Percentiles rank a stretch among this genome's conserved stretches.
Conservation (phyloP, 2,329 filamentous ascomycete genomes). For the Neurospora sp. region DNA sequence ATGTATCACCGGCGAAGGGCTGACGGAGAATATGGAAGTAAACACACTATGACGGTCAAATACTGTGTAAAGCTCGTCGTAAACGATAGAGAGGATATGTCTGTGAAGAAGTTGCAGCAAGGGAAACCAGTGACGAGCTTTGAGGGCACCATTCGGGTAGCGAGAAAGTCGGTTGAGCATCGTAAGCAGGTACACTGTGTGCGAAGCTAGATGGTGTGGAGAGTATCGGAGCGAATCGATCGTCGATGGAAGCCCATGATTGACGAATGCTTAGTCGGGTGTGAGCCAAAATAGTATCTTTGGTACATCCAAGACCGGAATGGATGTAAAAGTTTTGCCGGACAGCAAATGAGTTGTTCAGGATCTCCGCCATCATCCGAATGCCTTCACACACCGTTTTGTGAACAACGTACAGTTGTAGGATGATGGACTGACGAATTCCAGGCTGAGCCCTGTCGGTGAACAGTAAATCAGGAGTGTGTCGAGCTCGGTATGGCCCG, state of each 20-base stretch:
- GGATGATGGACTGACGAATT: background rate
- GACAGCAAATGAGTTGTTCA: background rate
- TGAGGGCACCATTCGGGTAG: background rate
- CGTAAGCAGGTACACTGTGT: background rate
- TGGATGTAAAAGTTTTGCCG: background rate
- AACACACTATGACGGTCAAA: background rate
- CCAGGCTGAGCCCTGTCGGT: background rate
- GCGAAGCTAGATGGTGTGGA: background rate
- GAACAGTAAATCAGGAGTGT: background rate
- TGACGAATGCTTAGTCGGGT: background rate
- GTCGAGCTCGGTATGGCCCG: background rate
- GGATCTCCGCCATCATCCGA: background rate
- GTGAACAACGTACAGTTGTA: background rate
- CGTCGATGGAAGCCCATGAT: background rate
- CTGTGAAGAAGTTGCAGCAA: background rate
- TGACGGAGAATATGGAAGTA: background rate
- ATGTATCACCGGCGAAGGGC: background rate
- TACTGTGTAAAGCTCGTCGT: background rate
- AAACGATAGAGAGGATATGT: background rate
- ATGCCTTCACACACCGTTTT: background rate
- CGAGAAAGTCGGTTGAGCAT: background rate
- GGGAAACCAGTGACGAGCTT: background rate
- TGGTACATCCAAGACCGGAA: background rate
- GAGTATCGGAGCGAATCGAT: background rate
- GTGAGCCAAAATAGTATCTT: background rate